Base-by-base conservation (phyloP, 176 grass and related monocot genomes). In the Oryza meridionalis region DNA sequence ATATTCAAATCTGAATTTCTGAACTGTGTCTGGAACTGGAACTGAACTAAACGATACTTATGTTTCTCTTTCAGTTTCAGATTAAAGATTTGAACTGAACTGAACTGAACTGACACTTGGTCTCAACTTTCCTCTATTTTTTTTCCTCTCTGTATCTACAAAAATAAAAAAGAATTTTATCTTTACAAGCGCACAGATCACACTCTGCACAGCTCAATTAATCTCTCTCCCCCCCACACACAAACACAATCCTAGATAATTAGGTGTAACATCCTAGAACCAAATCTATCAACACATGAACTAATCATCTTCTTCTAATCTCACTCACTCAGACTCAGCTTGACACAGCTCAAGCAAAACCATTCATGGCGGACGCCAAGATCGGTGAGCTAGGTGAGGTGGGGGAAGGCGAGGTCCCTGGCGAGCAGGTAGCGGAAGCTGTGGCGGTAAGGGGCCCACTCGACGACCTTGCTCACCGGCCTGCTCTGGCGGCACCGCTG, bases 391-490 rank as follows among this genome's bases (percentile, higher is more conserved):
- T 78, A 94, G 82, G 45, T 92, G 67, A 94, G 79, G 75, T 94
- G 92, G 46, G 92, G 95, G 84, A 97, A 97, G 12, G 86, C 92
- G 12, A 97, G 70, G 73, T 97, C 95, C 67, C 92, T 85, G n/a
- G 92, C 84, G 9, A 94, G 84, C 46, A 97, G 85, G 80, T 97
- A 97, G 47, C 95, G 81, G 80, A 97, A 97, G 67, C 49, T 88
- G 17, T 84, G 86, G 22, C 88, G 83, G 81, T 97, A 84, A 5
- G 90, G 88, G 12, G 90, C 84, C 95, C 95, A 97, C 81, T 94
- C 95, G 15, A 92, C 83, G 67, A 91, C 81, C 84, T 87, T 93
- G 19, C 65, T 85, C 6, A 81, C 78, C 67, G 32, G 8, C 76
- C 63, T 75, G 9, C 77, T 66, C 45, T 78, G 80, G 7, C 93